These are phyloP conservation scores for Chlorella sorokiniana DNA, from an alignment of 139 green algal genomes.

Conservation along the genomic window DNA sequence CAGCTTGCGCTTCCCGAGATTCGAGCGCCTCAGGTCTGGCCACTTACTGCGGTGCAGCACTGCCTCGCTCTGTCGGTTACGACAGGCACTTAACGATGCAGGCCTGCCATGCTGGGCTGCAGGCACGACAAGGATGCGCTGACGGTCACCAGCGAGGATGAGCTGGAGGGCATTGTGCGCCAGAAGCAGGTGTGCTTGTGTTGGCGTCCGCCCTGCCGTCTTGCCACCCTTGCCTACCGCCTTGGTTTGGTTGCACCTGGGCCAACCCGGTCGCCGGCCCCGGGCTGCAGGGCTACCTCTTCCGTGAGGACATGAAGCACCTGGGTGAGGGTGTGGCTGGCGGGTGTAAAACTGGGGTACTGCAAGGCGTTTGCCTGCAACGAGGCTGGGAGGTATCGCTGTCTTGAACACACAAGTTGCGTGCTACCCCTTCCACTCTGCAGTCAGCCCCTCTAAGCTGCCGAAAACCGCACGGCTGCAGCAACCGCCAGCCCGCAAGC, in stretches of 20 bases:
- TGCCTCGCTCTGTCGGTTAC: too few species aligned
- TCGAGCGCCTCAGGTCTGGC: slow-evolving; percentile 40
- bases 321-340: too few species aligned
- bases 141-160: slow-evolving; percentile 37
- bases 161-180: slow-evolving; percentile 29
- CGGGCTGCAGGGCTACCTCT: background rate
- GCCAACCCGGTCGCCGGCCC: background rate
- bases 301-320: background rate
- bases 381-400: too few species aligned
- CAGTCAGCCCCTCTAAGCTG: background rate
- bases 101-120: too few species aligned
- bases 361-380: too few species aligned
- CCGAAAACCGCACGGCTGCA: background rate
- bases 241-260: background rate
- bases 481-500: background rate
- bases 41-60: background rate
- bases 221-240: background rate
- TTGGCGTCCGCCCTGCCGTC: background rate
- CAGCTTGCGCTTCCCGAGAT: slow-evolving; percentile 73
- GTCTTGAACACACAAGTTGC: too few species aligned
- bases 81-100: too few species aligned
- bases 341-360: too few species aligned
- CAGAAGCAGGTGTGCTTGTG: slow-evolving; percentile 10
- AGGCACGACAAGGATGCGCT: slow-evolving; percentile 53
- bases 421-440: background rate